Base-by-base conservation (phyloP, 306 rosid species). In the Neltuma alba region DNA sequence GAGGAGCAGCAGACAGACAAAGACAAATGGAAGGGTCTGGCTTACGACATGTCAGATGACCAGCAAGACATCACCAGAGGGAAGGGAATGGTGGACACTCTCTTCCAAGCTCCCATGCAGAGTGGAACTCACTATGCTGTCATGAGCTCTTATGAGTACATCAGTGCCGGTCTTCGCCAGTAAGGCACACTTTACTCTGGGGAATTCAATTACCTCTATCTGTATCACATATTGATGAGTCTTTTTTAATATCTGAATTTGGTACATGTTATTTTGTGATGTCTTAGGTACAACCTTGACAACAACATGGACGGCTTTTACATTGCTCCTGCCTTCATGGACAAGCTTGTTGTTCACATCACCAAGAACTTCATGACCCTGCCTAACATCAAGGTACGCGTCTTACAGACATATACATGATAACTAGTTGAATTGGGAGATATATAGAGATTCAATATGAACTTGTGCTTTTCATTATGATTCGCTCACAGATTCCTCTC, bases 71-170 rank as follows among this genome's bases (percentile, higher is more conserved):
- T 93, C 74, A 89, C 97, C 1, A 81, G 97, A 77, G 93, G 98
- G 57, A 93, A 93, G 79, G 98, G 98, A 31, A 85, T 80, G 97
- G 98, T n/a, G n/a, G n/a, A n/a, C n/a, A n/a, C n/a, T n/a, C n/a
- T n/a, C n/a, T n/a, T n/a, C n/a, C n/a, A n/a, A 87, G 92, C 97
- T 45, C 89, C 97, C 64, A 58, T 75, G 85, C 89, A 76, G 2
- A 5, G 82, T 76, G 98, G 98, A 2, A 93, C 98, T 60, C 97
- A 91, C 88, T 42, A 88, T 82, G 93, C 94, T 28, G 85, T 93
- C 83, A 68, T 91, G 92, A 91, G 89, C 79, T 93, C 97, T 42
- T 83, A 88, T 74, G 98, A 91, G 20, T 93, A 93, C 66, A 52
- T 88, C 73, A 91, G 98, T 63, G 14, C 87, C 11, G 93, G 93